Evolutionary conservation across 2,329 filamentous ascomycete species (phyloP).

Genomic region (Chaetothyriales sp.): DNA sequence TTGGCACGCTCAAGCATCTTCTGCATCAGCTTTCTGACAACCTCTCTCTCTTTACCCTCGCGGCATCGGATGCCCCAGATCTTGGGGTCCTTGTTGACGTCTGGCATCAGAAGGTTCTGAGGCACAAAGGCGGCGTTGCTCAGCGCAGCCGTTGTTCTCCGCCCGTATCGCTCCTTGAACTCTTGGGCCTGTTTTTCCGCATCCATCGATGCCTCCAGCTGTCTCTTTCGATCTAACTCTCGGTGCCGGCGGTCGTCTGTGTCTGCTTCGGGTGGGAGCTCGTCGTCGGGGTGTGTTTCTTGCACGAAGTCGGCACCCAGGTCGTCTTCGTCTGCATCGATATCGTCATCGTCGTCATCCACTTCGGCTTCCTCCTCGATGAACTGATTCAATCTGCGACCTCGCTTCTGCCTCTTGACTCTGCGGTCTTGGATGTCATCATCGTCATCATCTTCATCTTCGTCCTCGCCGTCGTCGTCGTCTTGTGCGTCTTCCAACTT

Average conservation of each 20-base stretch:
- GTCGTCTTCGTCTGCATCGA: conserved; percentile 78
- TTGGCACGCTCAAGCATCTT: conserved; percentile 65
- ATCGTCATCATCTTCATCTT: conserved; percentile 28
- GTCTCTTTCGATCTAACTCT: conserved; percentile 82
- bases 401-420: conserved; percentile 56
- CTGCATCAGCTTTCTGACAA: conserved; percentile 76
- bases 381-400: conserved; percentile 66
- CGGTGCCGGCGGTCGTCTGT: conserved; percentile 85
- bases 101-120: conserved; percentile 73
- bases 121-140: conserved; percentile 64
- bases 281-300: conserved; percentile 82
- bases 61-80: conserved; percentile 93
- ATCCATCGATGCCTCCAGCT: conserved; percentile 75
- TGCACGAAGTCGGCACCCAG: conserved; percentile 74
- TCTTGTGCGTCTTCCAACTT: conserved; percentile 21
- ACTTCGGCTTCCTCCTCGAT: conserved; percentile 98
- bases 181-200: conserved; percentile 84
- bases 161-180: conserved; percentile 75
- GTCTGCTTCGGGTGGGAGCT: conserved; percentile 56
- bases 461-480: conserved; percentile 24
- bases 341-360: conserved; percentile 79
- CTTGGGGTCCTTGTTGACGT: conserved; percentile 72
- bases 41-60: conserved; percentile 87
- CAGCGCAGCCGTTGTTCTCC: conserved; percentile 49
- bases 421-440: conserved; percentile 37